These are phyloP conservation scores for Pseudogymnoascus sp. DNA, from an alignment of 2,329 filamentous ascomycete genomes.

Conservation along the genomic window DNA sequence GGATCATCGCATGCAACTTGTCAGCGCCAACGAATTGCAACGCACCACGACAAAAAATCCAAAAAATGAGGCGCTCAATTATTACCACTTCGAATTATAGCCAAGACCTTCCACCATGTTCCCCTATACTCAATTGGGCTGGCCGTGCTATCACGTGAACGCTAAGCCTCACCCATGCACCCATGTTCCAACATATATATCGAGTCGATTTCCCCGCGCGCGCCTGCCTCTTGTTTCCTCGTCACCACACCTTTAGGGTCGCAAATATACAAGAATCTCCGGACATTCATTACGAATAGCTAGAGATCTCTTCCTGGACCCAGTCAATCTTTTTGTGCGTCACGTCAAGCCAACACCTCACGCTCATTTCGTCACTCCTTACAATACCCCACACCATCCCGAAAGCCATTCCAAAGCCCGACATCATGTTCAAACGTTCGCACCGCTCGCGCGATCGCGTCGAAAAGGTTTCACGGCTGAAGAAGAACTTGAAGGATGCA, in stretches of 20 bases:
- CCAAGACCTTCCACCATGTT: not conserved
- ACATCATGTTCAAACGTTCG: slow-evolving; percentile 82
- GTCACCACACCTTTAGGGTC: slow-evolving; percentile 31
- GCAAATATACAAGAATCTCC: slow-evolving; percentile 30
- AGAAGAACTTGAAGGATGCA: slow-evolving; percentile 70
- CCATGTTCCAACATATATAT: slow-evolving; percentile 9
- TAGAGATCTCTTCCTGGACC: slow-evolving; percentile 31
- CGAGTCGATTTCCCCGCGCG: slow-evolving; percentile 16
- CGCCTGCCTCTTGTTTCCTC: slow-evolving; percentile 19
- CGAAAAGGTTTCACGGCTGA: slow-evolving; percentile 79
- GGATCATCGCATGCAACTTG: not conserved
- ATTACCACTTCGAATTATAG: not conserved
- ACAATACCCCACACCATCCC: slow-evolving; percentile 19
- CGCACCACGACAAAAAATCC: slow-evolving; percentile 8
- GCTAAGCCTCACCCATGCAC: slow-evolving; percentile 8
- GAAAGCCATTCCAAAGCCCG: slow-evolving; percentile 12
- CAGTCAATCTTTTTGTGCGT: slow-evolving; percentile 33
- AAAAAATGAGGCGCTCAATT: slow-evolving; percentile 5
- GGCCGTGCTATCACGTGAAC: slow-evolving; percentile 3
- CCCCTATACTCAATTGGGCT: slow-evolving; percentile 1
- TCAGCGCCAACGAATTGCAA: slow-evolving; percentile 4
- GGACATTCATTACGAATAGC: slow-evolving; percentile 29
- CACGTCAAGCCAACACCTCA: slow-evolving; percentile 23
- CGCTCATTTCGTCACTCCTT: slow-evolving; percentile 30
- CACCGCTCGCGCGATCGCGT: slow-evolving; percentile 78